Evolutionary conservation across 2,329 filamentous ascomycete genomes (phyloP).

Genomic region (Colletotrichum sojae): DNA sequence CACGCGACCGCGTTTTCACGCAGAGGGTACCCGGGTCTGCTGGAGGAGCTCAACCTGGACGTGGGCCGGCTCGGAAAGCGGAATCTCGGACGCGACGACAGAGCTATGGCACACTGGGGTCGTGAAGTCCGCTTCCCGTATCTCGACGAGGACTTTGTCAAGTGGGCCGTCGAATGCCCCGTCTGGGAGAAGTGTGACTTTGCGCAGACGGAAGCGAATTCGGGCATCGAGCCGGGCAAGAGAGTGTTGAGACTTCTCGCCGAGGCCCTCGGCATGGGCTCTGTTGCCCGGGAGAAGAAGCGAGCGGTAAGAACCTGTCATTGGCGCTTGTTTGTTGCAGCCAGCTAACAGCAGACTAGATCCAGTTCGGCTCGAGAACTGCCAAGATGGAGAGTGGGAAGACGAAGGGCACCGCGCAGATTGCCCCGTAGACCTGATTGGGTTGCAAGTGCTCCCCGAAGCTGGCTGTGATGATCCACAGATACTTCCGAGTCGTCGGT

Average conservation of each 20-base stretch:
- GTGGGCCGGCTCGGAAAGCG: conserved; percentile 88
- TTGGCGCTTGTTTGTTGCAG: too few species aligned
- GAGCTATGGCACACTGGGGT: conserved; percentile 90
- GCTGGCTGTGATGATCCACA: conserved; percentile 77
- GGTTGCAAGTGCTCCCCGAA: conserved; percentile 27
- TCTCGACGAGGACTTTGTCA: conserved; percentile 88
- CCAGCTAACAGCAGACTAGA: conserved; percentile 59
- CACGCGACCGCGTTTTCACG: conserved; percentile 83
- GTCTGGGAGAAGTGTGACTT: conserved; percentile 94
- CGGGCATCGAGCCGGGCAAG: conserved; percentile 81
- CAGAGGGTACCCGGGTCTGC: conserved; percentile 77
- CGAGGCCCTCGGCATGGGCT: conserved; percentile 77
- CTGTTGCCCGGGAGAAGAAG: conserved; percentile 90
- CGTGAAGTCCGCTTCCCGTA: conserved; percentile 92
- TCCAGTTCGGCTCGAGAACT: conserved; percentile 86
- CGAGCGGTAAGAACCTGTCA: conserved; percentile 74
- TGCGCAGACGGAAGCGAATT: conserved; percentile 41
- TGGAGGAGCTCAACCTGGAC: conserved; percentile 88
- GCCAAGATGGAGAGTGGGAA: conserved; percentile 84
- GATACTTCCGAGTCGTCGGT: conserved; percentile 79
- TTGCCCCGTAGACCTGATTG: conserved; percentile 53
- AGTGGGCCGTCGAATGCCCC: conserved; percentile 80
- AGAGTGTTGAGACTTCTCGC: conserved; percentile 84
- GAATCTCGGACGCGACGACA: conserved; percentile 95
- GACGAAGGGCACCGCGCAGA: conserved; percentile 77